Conservation (phyloP, 768 basidiomycete genomes). For the Lanmaoa pseudosensibilis region DNA sequence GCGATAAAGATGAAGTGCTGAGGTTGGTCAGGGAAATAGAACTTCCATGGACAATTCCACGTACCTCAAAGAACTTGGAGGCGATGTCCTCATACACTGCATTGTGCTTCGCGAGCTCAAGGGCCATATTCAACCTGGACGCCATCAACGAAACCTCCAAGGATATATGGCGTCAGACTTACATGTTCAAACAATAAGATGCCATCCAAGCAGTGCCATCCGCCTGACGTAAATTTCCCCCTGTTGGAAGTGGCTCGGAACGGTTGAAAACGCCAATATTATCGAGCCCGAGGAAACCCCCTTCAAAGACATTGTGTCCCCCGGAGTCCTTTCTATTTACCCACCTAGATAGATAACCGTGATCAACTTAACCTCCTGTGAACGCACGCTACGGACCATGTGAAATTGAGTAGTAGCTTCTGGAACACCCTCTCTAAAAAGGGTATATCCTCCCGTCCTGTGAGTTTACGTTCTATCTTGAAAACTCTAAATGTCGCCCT, state of each 20-base stretch:
- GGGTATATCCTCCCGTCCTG: constrained; percentile 82
- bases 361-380: neutral
- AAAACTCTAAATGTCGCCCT: constrained; percentile 98
- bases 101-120: constrained; percentile 98
- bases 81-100: constrained; percentile 98
- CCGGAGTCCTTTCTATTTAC: constrained; percentile 96
- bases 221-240: constrained; percentile 90
- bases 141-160: constrained; percentile 2
- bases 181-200: constrained; percentile 98
- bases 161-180: constrained; percentile 21
- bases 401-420: constrained; percentile 94
- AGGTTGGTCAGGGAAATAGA: constrained; percentile 16
- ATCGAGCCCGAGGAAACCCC: constrained; percentile 96
- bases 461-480: constrained; percentile 97
- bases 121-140: constrained; percentile 88
- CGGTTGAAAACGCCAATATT: constrained; percentile 99
- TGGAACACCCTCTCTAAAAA: constrained; percentile 99
- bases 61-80: constrained; percentile 92
- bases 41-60: constrained; percentile 8
- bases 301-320: constrained; percentile 97
- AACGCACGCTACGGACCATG: constrained; percentile 58
- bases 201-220: constrained; percentile 99
- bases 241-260: constrained; percentile 94
- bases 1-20: constrained; percentile 98
- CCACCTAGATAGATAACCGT: constrained; percentile 59